A percentile compares a stretch with the other conserved stretches of the same genome.
phyloP scores from a whole-genome alignment of 768 basidiomycete species.

The Filobasidium floriforme region DNA sequence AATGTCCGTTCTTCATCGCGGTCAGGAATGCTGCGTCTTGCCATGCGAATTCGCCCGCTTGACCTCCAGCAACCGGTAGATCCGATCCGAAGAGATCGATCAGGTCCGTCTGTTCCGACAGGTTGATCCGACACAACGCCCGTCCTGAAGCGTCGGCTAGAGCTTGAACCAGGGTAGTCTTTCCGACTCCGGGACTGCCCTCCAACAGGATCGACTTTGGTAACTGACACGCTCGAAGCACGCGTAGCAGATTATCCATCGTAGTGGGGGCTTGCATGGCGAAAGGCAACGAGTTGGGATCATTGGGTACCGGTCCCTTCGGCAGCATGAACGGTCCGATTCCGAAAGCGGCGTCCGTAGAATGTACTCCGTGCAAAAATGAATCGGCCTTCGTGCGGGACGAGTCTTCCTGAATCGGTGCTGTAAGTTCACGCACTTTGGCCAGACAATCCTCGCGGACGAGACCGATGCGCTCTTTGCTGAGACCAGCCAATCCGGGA shows the following conservation, averaged over 20 bases:
- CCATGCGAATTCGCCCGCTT: slow-evolving; percentile 90
- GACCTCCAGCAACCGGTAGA: slow-evolving; percentile 84
- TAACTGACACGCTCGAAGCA: slow-evolving; percentile 81
- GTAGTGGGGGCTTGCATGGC: slow-evolving; percentile 85
- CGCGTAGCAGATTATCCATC: slow-evolving; percentile 73
- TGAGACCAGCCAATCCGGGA: slow-evolving; percentile 62
- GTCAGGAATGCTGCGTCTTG: slow-evolving; percentile 91
- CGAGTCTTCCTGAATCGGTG: not conserved
- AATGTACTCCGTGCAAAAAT: not conserved
- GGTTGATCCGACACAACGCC: slow-evolving; percentile 79
- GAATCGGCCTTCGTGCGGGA: not conserved
- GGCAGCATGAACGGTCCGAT: slow-evolving; percentile 69
- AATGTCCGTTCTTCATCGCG: slow-evolving; percentile 88
- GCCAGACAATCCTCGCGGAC: slow-evolving; percentile 57
- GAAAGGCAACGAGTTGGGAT: slow-evolving; percentile 51
- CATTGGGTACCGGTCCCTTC: slow-evolving; percentile 51
- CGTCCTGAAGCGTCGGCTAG: slow-evolving; percentile 73
- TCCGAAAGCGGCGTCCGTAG: slow-evolving; percentile 44
- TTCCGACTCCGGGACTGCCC: slow-evolving; percentile 96
- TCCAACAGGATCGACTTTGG: slow-evolving; percentile 87
- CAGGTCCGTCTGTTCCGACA: slow-evolving; percentile 96
- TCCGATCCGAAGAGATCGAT: slow-evolving; percentile 95
- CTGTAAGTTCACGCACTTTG: slow-evolving; percentile 50
- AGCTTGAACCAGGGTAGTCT: slow-evolving; percentile 85
- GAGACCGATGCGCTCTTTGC: slow-evolving; percentile 54